phyloP scores from a whole-genome alignment of 352 stramenopile genomes.

The Phytophthora ramorum region DNA sequence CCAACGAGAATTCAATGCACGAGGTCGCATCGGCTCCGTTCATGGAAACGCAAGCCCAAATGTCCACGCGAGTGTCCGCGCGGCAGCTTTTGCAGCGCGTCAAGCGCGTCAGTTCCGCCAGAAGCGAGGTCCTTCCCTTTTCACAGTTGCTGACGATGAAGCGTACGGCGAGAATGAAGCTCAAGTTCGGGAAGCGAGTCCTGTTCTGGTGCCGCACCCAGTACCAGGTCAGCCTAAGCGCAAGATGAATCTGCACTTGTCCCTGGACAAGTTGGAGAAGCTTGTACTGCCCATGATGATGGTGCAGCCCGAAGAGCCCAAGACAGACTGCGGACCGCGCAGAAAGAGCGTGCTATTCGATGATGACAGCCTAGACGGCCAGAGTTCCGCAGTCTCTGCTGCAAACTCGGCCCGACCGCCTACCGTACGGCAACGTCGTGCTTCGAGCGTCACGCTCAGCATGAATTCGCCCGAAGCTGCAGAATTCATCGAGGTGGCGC shows the following conservation, averaged over 20 bases:
- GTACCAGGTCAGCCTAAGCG: constrained; percentile 51
- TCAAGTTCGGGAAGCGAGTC: constrained; percentile 30
- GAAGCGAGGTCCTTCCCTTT: constrained; percentile 10
- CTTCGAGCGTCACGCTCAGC: constrained; percentile 65
- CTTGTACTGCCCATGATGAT: constrained; percentile 52
- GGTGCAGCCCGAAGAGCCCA: constrained; percentile 4
- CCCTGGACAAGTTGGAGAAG: constrained; percentile 48
- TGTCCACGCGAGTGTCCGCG: constrained; percentile 42
- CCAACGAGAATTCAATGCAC: constrained; percentile 11
- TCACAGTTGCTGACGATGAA: constrained; percentile 13
- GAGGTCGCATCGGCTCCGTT: constrained; percentile 26
- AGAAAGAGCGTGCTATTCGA: constrained; percentile 24
- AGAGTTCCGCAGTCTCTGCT: background rate
- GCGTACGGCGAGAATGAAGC: background rate
- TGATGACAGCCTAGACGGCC: constrained; percentile 1
- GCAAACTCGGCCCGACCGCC: background rate
- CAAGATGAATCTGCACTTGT: constrained; percentile 62
- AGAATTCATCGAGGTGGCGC: constrained; percentile 76
- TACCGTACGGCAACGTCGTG: constrained; percentile 33
- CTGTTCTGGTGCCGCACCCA: constrained; percentile 5
- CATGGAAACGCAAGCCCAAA: constrained; percentile 34
- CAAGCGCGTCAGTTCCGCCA: constrained; percentile 50
- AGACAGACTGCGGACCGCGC: constrained; percentile 13
- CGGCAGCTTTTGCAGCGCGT: constrained; percentile 59
- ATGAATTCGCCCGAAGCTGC: constrained; percentile 71